Conservation (phyloP, 2,329 filamentous ascomycete genomes). For the Cercospora brassicicola region DNA sequence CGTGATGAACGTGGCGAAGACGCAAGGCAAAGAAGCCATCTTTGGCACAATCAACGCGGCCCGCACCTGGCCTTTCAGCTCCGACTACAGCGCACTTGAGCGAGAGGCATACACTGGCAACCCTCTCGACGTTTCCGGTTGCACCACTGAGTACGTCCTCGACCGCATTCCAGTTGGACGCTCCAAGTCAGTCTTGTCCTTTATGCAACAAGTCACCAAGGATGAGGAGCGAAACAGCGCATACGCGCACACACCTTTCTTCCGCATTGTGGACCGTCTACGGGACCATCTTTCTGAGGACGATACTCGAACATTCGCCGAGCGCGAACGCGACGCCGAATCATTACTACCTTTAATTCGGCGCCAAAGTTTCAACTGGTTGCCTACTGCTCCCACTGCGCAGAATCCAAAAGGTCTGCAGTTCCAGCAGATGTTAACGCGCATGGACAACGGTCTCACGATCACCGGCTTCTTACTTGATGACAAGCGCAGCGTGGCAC, state of each 20-base stretch:
- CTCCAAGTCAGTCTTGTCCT: slow-evolving; percentile 29
- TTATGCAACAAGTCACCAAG: slow-evolving; percentile 37
- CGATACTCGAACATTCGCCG: slow-evolving; percentile 34
- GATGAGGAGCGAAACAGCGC: slow-evolving; percentile 36
- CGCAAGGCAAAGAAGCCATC: slow-evolving; percentile 36
- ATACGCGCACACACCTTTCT: slow-evolving; percentile 37
- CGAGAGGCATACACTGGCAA: slow-evolving; percentile 35
- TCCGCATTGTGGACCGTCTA: slow-evolving; percentile 35
- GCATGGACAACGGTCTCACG: slow-evolving; percentile 39
- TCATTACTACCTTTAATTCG: slow-evolving; percentile 34
- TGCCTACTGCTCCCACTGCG: slow-evolving; percentile 35
- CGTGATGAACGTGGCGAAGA: slow-evolving; percentile 35
- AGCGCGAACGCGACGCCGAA: slow-evolving; percentile 36
- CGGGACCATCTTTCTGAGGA: slow-evolving; percentile 32
- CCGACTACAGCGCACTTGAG: slow-evolving; percentile 34
- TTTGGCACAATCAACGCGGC: slow-evolving; percentile 39
- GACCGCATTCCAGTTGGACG: slow-evolving; percentile 34
- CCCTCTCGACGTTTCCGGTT: slow-evolving; percentile 39
- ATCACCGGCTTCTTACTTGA: slow-evolving; percentile 37
- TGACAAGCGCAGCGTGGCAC: slow-evolving; percentile 35
- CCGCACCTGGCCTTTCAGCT: slow-evolving; percentile 38
- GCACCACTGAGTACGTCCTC: slow-evolving; percentile 39
- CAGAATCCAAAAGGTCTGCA: slow-evolving; percentile 33
- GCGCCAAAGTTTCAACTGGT: slow-evolving; percentile 39
- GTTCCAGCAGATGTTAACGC: slow-evolving; percentile 36